These are phyloP conservation scores for Ulmus americana DNA, from an alignment of 331 rosid species.

Conservation along the genomic window DNA sequence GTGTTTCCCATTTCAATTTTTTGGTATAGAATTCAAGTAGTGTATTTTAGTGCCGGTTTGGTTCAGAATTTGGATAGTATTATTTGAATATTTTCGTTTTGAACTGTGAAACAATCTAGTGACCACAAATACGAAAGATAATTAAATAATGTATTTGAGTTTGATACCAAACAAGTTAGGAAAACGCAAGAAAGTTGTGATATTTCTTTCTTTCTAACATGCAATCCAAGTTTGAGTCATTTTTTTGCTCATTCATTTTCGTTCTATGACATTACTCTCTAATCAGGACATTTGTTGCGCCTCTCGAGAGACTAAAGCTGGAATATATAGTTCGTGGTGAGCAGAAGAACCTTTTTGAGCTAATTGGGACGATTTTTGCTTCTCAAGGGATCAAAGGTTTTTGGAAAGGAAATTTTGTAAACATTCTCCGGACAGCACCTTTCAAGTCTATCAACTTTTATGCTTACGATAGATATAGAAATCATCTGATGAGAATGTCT, in stretches of 20 bases:
- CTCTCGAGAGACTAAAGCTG: slow-evolving; percentile 52
- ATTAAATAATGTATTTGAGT: too few species aligned
- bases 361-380: slow-evolving; percentile 35
- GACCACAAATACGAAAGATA: too few species aligned
- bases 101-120: too few species aligned
- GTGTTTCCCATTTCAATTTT: background rate
- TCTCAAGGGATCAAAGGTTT: slow-evolving; percentile 47
- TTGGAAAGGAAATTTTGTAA: slow-evolving; percentile 53
- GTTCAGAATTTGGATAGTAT: background rate
- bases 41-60: too few species aligned
- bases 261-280: background rate
- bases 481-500: slow-evolving; percentile 30
- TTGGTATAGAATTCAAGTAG: too few species aligned
- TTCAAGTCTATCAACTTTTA: slow-evolving; percentile 48
- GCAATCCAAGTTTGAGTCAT: background rate
- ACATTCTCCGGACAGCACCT: slow-evolving; percentile 48
- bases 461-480: slow-evolving; percentile 44
- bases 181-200: too few species aligned
- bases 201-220: too few species aligned
- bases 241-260: background rate
- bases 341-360: slow-evolving; percentile 35
- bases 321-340: slow-evolving; percentile 46
- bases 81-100: too few species aligned
- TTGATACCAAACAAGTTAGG: too few species aligned
- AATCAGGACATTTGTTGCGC: slow-evolving; percentile 41